Evolutionary conservation across 805 yeast species (phyloP), one percentile per base, ranked within the genome.

Genomic region (Hanseniaspora thailandica): DNA sequence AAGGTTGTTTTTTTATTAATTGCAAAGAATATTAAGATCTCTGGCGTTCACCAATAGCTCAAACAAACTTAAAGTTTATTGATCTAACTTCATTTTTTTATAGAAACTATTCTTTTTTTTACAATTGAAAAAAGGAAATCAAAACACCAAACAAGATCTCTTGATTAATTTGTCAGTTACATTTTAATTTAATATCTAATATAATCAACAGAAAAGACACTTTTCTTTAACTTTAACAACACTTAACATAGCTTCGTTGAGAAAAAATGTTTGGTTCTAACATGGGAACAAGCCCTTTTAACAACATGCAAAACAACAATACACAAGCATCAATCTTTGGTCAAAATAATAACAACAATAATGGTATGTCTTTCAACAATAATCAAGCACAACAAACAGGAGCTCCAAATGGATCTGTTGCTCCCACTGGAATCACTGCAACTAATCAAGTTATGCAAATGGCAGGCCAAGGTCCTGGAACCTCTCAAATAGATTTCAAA

Each of bases 401-500:
- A 73, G 72, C 12, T 54, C 71, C 23, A 70, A 68, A 61, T 75
- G 74, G 26, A 60, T 56, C 61, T 36, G 59, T 57, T 52, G 64
- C 64, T 57, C 61, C 68, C 34, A 36, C 34, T 31, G 53, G 43
- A 52, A 54, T 34, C 34, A 45, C 50, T 26, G 40, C 55, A 39
- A 35, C 56, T 33, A 45, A 45, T 17, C 43, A 48, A 28, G 45
- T 47, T 15, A 49, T 45, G 49, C 35, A 49, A 45, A 58, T 38
- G 57, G 57, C 59, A 49, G 57, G 61, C 55, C 60, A 31, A 36
- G 46, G 58, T 55, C 56, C 34, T 47, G 95, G 96, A 33, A 82
- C 96, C 4, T 77, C 82, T 0, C 68, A 74, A 8, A 79, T 75
- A 59, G 90, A 95, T 1, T 89, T 81, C 64, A 72, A 78, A 49